phyloP scores from a whole-genome alignment of 495 filamentous ascomycete species.

The Aspergillus baeticus region DNA sequence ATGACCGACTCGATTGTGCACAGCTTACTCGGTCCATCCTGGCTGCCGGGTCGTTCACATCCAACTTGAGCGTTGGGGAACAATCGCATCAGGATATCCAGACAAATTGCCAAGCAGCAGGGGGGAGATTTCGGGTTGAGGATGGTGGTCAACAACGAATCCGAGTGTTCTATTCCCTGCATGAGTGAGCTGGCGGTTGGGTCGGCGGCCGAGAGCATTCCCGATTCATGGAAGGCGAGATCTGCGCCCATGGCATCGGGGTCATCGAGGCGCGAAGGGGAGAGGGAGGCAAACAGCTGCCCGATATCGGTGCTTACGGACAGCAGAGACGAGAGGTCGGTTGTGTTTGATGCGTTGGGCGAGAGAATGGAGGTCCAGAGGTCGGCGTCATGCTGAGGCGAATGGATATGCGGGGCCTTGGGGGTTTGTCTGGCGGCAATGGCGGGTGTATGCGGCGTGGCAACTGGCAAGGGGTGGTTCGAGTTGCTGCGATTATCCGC shows the following conservation, averaged over 20 bases:
- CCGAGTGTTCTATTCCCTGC: background rate
- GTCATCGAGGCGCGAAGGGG: background rate
- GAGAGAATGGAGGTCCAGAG: background rate
- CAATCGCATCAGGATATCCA: background rate
- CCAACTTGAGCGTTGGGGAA: constrained; percentile 1
- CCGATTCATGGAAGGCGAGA: background rate
- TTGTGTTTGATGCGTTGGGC: background rate
- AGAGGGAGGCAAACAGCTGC: background rate
- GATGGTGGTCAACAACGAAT: background rate
- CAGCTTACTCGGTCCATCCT: background rate
- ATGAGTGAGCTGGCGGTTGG: background rate
- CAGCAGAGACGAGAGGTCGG: background rate
- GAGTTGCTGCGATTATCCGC: no score
- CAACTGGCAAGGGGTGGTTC: no score
- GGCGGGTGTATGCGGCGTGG: background rate
- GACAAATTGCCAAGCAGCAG: constrained; percentile 1
- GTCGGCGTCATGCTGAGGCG: background rate
- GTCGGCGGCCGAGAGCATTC: background rate
- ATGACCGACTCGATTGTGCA: constrained; percentile 25
- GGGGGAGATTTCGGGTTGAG: background rate
- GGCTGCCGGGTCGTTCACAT: background rate
- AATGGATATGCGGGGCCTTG: background rate
- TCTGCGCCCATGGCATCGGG: background rate
- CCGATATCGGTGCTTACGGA: background rate
- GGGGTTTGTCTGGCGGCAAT: background rate